Evolutionary conservation across 2,329 filamentous ascomycete genomes (phyloP), one percentile per base, ranked within the genome.

Genomic region (Ceratocystiopsis brevicomis): DNA sequence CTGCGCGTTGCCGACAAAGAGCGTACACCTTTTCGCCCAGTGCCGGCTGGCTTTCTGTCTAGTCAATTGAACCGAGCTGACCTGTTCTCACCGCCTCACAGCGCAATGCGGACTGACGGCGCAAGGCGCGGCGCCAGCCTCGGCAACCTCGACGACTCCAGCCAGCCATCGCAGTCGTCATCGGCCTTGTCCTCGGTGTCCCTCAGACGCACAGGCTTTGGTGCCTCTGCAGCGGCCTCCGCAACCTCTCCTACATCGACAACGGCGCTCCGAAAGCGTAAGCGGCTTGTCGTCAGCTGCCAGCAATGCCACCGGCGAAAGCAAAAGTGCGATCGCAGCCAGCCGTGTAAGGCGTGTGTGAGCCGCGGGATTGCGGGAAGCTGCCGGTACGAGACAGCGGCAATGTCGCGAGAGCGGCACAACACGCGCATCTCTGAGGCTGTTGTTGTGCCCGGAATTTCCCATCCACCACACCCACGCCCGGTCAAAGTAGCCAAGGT

Each of bases 281-380:
- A 70, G 52, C 65, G 74, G 36, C 62, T 73, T 37, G 71, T 77
- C 38, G 73, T 78, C 45, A 76, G 71, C 9, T 78, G 74, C 51
- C 73, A 67, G 12, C 73, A 78, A 53, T 78, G 74, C 50, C 74
- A 78, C 56, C 63, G 73, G 47, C 64, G 74, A 47, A 78, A 78
- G 53, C 71, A 76, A 53, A 73, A 73, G 66, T 78, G 73, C 55
- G 72, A 78, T 53, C 66, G 73, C 46, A 64, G 68, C 47, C 60
- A 68, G 47, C 73, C 73, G 2, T 77, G 73, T 54, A 65, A 66
- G 39, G 76, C 76, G 53, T 78, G 73, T 56, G 60, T 66, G 32
- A 65, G 67, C 42, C 64, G 73, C 42, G 70, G 68, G 51, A 76
- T 73, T 53, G 63, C 69, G 49, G 58, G 62, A 2, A 57, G 61